Base-by-base conservation (phyloP, 2,329 filamentous ascomycete species). In the Aspergillus sergii region DNA sequence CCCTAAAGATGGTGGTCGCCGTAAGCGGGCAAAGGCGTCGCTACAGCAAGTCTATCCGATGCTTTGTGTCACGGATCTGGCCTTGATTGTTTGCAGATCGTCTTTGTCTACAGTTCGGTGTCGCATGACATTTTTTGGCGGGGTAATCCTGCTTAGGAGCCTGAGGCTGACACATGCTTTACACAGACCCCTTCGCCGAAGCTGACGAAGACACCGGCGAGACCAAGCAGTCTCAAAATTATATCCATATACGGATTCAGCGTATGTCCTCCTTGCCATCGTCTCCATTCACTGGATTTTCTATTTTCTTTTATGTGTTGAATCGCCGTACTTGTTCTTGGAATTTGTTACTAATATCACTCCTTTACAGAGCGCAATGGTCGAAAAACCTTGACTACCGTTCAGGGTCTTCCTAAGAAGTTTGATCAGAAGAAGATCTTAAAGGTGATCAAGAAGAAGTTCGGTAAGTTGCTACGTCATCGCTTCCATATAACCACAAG, bases 401-500 rank as follows among this genome's bases (percentile, higher is more conserved):
- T 99, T 78, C 94, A 98, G 88, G 95, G 95, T 83, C 90, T 99
- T 77, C 94, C 95, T 69, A 95, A 95, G 86, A 97, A 98, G 81
- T 98, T 97, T 79, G 94, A 97, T 84, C 93, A 95, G 84, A 98
- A 97, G 89, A 97, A 97, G 86, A 97, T 99, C 81, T 90, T 99
- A 77, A 97, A 97, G 87, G 94, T 96, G 83, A 97, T 98, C 87
- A 98, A 98, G 90, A 98, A 98, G 89, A 95, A 97, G 81, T 98
- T 98, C 78, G 91, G 91, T 93, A 86, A 68, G 88, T 78, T 58
- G 14, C 41, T 60, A 41, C 21, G 50, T 21, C 19, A 30, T 32
- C 41, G 14, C 30, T 32, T 30, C 41, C 36, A 32, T n/a, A 39
- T 16, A 48, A 43, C 50, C 8, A 23, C 16, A 51, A 36, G 23